These are phyloP conservation scores for Sarocladium strictum DNA, from an alignment of 2,329 filamentous ascomycete species.

Conservation along the genomic window DNA sequence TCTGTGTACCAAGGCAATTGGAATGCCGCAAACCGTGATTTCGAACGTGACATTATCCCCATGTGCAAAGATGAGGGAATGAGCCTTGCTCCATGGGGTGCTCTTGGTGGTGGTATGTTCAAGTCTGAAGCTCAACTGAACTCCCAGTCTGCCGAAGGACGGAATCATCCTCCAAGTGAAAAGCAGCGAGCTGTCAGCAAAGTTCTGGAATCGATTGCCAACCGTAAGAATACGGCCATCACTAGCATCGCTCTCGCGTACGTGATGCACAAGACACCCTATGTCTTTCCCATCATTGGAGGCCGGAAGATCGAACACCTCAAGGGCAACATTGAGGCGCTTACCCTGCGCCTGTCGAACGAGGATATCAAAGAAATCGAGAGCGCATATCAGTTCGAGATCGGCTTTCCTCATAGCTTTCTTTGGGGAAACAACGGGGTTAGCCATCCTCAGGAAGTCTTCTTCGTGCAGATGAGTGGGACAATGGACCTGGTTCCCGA, in stretches of 20 bases:
- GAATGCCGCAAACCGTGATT: constrained; percentile 32
- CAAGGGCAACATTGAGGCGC: constrained; percentile 62
- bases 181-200: constrained; percentile 45
- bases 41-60: constrained; percentile 38
- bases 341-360: constrained; percentile 51
- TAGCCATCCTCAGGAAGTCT: constrained; percentile 33
- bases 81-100: constrained; percentile 56
- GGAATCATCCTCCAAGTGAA: constrained; percentile 35
- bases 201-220: constrained; percentile 43
- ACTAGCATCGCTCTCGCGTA: constrained; percentile 61
- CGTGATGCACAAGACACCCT: constrained; percentile 63
- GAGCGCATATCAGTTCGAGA: constrained; percentile 51
- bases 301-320: constrained; percentile 65
- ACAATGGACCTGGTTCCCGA: constrained; percentile 44
- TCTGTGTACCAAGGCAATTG: constrained; percentile 40
- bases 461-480: constrained; percentile 40
- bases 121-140: constrained; percentile 31
- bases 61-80: constrained; percentile 37
- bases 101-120: constrained; percentile 44
- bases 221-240: constrained; percentile 34
- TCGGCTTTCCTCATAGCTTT: constrained; percentile 62
- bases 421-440: constrained; percentile 37
- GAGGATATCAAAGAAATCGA: constrained; percentile 65
- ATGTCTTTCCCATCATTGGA: constrained; percentile 69
- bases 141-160: constrained; percentile 25